phyloP scores from a whole-genome alignment of 805 yeast genomes.

The Spathaspora boniae region DNA sequence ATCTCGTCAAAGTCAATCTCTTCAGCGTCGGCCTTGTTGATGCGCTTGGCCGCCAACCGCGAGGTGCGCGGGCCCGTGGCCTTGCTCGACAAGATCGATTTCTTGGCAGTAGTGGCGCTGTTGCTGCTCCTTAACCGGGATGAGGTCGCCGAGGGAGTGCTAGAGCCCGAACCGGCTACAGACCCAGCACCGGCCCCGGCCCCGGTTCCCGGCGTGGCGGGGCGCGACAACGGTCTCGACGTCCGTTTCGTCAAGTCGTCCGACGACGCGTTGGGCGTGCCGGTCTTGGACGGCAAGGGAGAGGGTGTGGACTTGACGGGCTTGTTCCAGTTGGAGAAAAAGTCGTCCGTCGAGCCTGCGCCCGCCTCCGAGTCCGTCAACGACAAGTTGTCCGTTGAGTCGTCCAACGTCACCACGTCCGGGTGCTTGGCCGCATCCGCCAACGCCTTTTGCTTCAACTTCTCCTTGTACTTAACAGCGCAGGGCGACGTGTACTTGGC shows the following conservation, averaged over 20 bases:
- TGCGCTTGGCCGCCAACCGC: constrained; percentile 51
- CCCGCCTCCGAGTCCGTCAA: constrained; percentile 27
- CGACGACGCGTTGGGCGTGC: constrained; percentile 40
- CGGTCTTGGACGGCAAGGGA: constrained; percentile 44
- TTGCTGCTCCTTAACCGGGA: constrained; percentile 14
- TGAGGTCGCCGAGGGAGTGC: constrained; percentile 17
- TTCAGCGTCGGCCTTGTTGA: constrained; percentile 44
- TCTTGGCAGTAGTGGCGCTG: constrained; percentile 18
- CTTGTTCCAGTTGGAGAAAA: constrained; percentile 88
- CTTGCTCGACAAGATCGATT: constrained; percentile 45
- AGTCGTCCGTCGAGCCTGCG: constrained; percentile 63
- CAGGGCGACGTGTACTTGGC: constrained; percentile 77
- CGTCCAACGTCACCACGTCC: constrained; percentile 66
- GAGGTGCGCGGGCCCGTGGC: constrained; percentile 54
- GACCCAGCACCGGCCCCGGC: too few relatives aligned
- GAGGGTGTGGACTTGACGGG: constrained; percentile 57
- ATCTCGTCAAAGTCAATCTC: constrained; percentile 58
- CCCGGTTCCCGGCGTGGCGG: too few relatives aligned
- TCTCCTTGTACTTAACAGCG: constrained; percentile 79
- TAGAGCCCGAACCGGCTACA: too few relatives aligned
- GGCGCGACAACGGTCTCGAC: constrained; percentile 9
- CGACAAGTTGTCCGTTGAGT: constrained; percentile 26
- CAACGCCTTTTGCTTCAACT: constrained; percentile 63
- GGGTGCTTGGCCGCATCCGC: constrained; percentile 71
- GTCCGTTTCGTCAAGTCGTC: constrained; percentile 31